These are phyloP conservation scores for Pascua guehoae DNA, from an alignment of 1,284 basidiomycete genomes.

Conservation along the genomic window DNA sequence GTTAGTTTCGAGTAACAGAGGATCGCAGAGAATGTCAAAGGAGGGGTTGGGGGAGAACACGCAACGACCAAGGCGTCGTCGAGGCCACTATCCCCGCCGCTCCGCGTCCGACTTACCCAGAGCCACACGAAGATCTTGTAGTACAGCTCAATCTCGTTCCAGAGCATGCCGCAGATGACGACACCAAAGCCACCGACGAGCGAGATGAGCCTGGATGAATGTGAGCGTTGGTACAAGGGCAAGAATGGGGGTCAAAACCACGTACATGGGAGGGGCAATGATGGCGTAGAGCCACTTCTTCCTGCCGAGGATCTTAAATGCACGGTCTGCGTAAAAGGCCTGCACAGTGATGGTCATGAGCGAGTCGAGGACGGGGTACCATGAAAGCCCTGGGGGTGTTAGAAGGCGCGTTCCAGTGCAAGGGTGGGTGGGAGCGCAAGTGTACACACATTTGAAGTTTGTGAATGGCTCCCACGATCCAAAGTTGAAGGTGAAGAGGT, in stretches of 20 bases:
- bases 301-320: slow-evolving; percentile 14
- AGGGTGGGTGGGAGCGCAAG: neutral
- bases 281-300: slow-evolving; percentile 3
- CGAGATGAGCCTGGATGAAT: neutral
- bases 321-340: slow-evolving; percentile 20
- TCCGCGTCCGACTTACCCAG: slow-evolving; percentile 3
- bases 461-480: slow-evolving; percentile 7
- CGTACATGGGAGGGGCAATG: slow-evolving; percentile 3
- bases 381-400: slow-evolving; percentile 8
- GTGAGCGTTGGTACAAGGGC: no score
- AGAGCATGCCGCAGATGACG: neutral
- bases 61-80: no score
- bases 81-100: no score
- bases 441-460: slow-evolving; percentile 8
- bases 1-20: neutral
- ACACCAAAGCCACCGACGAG: slow-evolving; percentile 11
- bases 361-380: slow-evolving; percentile 13
- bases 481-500: slow-evolving; percentile 16
- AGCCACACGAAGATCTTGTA: slow-evolving; percentile 12
- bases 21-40: no score
- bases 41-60: no score
- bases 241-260: no score
- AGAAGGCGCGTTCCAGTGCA: neutral
- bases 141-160: neutral
- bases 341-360: slow-evolving; percentile 8